These are phyloP conservation scores for Colletotrichum scovillei DNA, from an alignment of 2,329 filamentous ascomycete genomes.

Conservation along the genomic window DNA sequence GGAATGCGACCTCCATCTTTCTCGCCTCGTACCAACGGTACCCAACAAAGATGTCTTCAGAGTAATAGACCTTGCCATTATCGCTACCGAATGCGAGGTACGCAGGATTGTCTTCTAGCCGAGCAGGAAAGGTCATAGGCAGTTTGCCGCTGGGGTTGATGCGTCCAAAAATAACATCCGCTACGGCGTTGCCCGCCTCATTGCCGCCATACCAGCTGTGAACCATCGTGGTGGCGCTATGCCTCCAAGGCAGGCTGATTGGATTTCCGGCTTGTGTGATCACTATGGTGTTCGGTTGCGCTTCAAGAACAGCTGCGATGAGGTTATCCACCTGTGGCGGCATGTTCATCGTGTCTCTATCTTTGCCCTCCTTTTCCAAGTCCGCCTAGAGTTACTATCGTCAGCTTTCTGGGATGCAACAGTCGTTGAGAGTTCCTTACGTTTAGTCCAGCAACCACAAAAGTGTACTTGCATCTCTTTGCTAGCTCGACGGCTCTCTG, in stretches of 20 bases:
- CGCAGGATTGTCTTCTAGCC: slow-evolving; percentile 74
- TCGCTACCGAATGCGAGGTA: slow-evolving; percentile 76
- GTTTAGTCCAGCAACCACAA: slow-evolving; percentile 79
- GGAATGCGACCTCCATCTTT: slow-evolving; percentile 68
- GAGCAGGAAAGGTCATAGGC: slow-evolving; percentile 75
- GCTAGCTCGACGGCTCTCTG: slow-evolving; percentile 75
- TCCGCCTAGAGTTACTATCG: slow-evolving; percentile 51
- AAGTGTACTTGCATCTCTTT: slow-evolving; percentile 77
- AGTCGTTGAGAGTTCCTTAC: slow-evolving; percentile 36
- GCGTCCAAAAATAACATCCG: slow-evolving; percentile 75
- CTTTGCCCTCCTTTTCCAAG: slow-evolving; percentile 79
- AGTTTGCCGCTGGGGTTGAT: slow-evolving; percentile 81
- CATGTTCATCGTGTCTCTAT: slow-evolving; percentile 78
- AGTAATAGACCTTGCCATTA: slow-evolving; percentile 73
- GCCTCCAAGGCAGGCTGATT: slow-evolving; percentile 71
- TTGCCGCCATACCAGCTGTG: slow-evolving; percentile 84
- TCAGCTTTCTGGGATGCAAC: background rate
- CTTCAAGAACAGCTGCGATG: slow-evolving; percentile 72
- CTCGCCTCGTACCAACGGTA: slow-evolving; percentile 78
- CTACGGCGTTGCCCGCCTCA: slow-evolving; percentile 79
- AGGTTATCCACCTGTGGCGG: slow-evolving; percentile 75
- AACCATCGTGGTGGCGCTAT: slow-evolving; percentile 63
- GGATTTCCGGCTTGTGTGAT: slow-evolving; percentile 79
- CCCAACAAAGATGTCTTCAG: slow-evolving; percentile 78
- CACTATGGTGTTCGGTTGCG: slow-evolving; percentile 73